phyloP scores from a whole-genome alignment of 1,284 basidiomycete genomes.

The Tilletia horrida region DNA sequence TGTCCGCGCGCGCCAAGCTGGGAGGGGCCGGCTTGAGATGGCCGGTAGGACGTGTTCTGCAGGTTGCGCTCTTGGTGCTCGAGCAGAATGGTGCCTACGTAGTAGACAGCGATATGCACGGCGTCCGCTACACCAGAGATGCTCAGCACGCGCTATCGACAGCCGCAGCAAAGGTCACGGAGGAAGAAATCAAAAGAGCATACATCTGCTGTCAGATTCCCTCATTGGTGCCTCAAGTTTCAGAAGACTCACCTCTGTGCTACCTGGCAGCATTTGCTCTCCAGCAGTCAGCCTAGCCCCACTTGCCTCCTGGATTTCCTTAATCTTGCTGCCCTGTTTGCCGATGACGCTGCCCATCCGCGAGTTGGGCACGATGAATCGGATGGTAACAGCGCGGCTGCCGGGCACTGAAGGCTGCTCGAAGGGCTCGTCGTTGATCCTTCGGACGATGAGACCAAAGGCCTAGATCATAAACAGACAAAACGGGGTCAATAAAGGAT shows the following conservation, averaged over 20 bases:
- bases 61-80: slow-evolving; percentile 73
- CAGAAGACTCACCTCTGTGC: slow-evolving; percentile 68
- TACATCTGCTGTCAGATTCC: not conserved
- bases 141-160: slow-evolving; percentile 67
- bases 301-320: slow-evolving; percentile 98
- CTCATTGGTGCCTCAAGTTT: not conserved
- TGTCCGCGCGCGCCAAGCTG: slow-evolving; percentile 13
- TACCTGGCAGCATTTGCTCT: slow-evolving; percentile 95
- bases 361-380: slow-evolving; percentile 94
- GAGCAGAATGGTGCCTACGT: slow-evolving; percentile 93
- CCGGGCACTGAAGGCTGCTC: slow-evolving; percentile 96
- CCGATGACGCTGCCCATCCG: slow-evolving; percentile 99
- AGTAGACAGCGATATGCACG: slow-evolving; percentile 98
- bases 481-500: not conserved
- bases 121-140: slow-evolving; percentile 99
- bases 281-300: slow-evolving; percentile 93
- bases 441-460: slow-evolving; percentile 94
- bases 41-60: slow-evolving; percentile 55
- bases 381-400: slow-evolving; percentile 95
- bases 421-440: slow-evolving; percentile 99
- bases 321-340: slow-evolving; percentile 95
- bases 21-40: slow-evolving; percentile 26
- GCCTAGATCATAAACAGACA: slow-evolving; percentile 63
- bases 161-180: no score
- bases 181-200: no score